These are phyloP conservation scores for Combretum micranthum DNA, from an alignment of 345 rosid genomes.

Conservation along the genomic window DNA sequence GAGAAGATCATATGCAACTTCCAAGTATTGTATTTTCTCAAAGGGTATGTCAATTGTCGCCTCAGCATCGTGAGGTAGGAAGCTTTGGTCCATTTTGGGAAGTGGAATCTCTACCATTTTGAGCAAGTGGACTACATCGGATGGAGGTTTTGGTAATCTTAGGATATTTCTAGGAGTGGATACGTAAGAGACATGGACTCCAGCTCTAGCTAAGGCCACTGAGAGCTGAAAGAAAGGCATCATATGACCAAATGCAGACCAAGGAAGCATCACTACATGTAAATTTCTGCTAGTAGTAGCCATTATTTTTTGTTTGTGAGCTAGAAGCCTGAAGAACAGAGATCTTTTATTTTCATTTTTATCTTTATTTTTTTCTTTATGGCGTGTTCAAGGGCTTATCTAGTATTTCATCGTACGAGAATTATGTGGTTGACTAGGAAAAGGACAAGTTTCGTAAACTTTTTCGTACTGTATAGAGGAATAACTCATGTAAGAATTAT, in stretches of 20 bases:
- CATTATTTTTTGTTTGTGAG: too few species aligned
- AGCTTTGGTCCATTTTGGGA: slow-evolving; percentile 7
- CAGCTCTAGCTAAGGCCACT: slow-evolving; percentile 14
- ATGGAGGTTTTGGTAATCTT: slow-evolving; percentile 23
- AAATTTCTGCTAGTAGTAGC: neutral
- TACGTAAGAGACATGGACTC: slow-evolving; percentile 14
- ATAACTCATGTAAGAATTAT: too few species aligned
- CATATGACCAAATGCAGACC: slow-evolving; percentile 16
- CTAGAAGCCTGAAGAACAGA: too few species aligned
- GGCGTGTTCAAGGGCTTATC: too few species aligned
- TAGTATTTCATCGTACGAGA: too few species aligned
- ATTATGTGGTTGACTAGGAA: too few species aligned
- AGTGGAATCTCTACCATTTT: slow-evolving; percentile 11
- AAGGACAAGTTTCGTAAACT: too few species aligned
- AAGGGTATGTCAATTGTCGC: slow-evolving; percentile 29
- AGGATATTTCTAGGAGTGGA: slow-evolving; percentile 16
- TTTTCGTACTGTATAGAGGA: too few species aligned
- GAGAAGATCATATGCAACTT: slow-evolving; percentile 24
- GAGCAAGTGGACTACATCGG: slow-evolving; percentile 2
- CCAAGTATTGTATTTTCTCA: slow-evolving; percentile 13
- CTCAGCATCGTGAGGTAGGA: slow-evolving; percentile 17
- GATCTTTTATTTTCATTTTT: too few species aligned
- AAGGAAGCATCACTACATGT: slow-evolving; percentile 16
- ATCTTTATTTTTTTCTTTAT: too few species aligned
- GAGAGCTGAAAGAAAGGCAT: slow-evolving; percentile 19